Evolutionary conservation across 1,284 basidiomycete genomes (phyloP).

Genomic region (Ceratobasidium sp.): DNA sequence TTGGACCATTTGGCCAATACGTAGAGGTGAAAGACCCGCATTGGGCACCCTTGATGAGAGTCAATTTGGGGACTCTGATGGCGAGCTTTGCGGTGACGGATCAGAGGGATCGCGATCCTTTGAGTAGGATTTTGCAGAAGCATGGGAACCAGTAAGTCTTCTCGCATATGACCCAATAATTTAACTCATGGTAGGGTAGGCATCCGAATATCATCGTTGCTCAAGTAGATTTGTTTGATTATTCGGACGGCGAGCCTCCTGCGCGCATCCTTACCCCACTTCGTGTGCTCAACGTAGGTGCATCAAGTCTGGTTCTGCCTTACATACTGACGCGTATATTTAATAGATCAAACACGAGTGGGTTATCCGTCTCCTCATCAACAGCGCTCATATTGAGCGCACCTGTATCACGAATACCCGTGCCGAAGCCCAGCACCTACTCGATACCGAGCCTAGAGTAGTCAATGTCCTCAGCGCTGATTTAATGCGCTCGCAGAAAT

Average conservation of each 20-base stretch:
- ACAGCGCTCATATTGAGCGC: slow-evolving; percentile 76
- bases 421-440: slow-evolving; percentile 66
- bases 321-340: not conserved
- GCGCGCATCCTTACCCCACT: slow-evolving; percentile 75
- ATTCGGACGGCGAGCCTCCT: slow-evolving; percentile 67
- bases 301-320: not conserved
- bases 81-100: slow-evolving; percentile 84
- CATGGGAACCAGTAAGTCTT: slow-evolving; percentile 64
- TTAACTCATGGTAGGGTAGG: slow-evolving; percentile 49
- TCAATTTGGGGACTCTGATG: slow-evolving; percentile 71
- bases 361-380: slow-evolving; percentile 85
- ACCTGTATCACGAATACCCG: slow-evolving; percentile 73
- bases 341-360: slow-evolving; percentile 77
- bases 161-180: slow-evolving; percentile 51
- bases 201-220: slow-evolving; percentile 69
- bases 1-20: slow-evolving; percentile 87
- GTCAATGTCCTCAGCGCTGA: slow-evolving; percentile 31
- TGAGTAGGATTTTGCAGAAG: slow-evolving; percentile 70
- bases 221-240: slow-evolving; percentile 82
- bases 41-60: slow-evolving; percentile 77
- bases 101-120: slow-evolving; percentile 68
- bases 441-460: slow-evolving; percentile 57
- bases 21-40: slow-evolving; percentile 79
- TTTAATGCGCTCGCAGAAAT: slow-evolving; percentile 59
- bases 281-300: slow-evolving; percentile 81